Base-by-base conservation (phyloP, 257 asterid species). In the Nicotiana undulata region DNA sequence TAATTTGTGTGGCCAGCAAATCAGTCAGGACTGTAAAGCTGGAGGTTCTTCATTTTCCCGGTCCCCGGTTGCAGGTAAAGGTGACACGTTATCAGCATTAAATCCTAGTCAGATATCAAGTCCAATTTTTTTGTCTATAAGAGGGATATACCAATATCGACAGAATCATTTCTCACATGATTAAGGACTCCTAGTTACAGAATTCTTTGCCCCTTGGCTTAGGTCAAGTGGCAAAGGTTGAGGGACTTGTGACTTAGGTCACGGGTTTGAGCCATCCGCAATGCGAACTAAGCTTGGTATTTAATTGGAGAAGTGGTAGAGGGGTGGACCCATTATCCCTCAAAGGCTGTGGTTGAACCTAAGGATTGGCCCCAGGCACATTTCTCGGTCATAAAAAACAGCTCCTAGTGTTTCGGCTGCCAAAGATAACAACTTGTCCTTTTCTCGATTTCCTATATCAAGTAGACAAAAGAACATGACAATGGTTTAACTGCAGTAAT, bases 1-100 rank as follows among this genome's bases (percentile, higher is more conserved):
- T 76, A 96, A 88, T 64, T 86, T 95, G 89, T 95, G 99, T 84
- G 99, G 99, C 67, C 81, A 83, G 88, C 99, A 95, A 91, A 83
- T 85, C 37, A 66, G 82, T 65, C 86, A 82, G 75, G 68, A 81
- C 68, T 95, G 99, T 90, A 92, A 86, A 75, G 88, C 76, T 56
- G 82, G 84, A 83, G 97, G 88, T 60, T 76, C 94, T 79, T 31
- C 89, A 32, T 74, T 26, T 68, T 79, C 94, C 28, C 89, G 78
- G 70, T 85, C 91, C 85, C 61, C 88, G 26, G 59, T 75, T 78
- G 81, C 96, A 31, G 97, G 97, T 95, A 88, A 75, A 76, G 51
- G 81, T 79, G 76, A 29, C 34, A 17, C 15, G 31, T 53, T 28
- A 20, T 67, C 53, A 24, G 20, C 52, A 65, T 59, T 8, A 46